Percentiles rank a stretch among this genome's conserved stretches.
Conservation (phyloP, 169 alveolate species). For the Cryptosporidium viatorum region DNA sequence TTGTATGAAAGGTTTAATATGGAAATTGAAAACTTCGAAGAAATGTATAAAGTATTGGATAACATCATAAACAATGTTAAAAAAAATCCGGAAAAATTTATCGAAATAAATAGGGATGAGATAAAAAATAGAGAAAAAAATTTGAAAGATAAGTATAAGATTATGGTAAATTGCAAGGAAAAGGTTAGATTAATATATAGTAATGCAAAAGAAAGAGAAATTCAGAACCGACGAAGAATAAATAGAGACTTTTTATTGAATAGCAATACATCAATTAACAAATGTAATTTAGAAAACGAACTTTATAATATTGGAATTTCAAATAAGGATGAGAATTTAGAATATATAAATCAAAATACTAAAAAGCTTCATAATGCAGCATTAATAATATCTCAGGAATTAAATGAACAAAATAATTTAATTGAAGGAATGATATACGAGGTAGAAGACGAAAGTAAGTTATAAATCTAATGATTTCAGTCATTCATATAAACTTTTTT, state of each 20-base stretch:
- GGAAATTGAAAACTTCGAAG: constrained; percentile 18
- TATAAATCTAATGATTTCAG: neutral
- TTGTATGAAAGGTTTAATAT: neutral
- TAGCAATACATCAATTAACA: neutral
- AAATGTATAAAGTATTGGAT: constrained; percentile 16
- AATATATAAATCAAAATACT: constrained; percentile 29
- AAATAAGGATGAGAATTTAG: constrained; percentile 19
- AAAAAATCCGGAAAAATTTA: constrained; percentile 27
- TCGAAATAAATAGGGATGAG: constrained; percentile 33
- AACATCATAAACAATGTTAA: neutral
- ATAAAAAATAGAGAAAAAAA: constrained; percentile 26
- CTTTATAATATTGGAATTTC: neutral
- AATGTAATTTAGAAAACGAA: neutral
- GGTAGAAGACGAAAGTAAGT: constrained; percentile 54
- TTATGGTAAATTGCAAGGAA: constrained; percentile 19
- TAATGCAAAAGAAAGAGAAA: constrained; percentile 6
- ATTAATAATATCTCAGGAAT: constrained; percentile 47
- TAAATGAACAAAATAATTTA: constrained; percentile 61
- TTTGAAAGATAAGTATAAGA: neutral
- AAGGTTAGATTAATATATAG: neutral
- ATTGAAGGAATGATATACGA: constrained; percentile 12
- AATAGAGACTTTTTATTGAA: constrained; percentile 20
- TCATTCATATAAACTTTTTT: neutral
- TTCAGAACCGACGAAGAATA: constrained; percentile 6
- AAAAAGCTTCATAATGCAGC: constrained; percentile 52